These are phyloP conservation scores for Leccinum subrobustum DNA, from an alignment of 1,284 basidiomycete genomes.

Conservation along the genomic window DNA sequence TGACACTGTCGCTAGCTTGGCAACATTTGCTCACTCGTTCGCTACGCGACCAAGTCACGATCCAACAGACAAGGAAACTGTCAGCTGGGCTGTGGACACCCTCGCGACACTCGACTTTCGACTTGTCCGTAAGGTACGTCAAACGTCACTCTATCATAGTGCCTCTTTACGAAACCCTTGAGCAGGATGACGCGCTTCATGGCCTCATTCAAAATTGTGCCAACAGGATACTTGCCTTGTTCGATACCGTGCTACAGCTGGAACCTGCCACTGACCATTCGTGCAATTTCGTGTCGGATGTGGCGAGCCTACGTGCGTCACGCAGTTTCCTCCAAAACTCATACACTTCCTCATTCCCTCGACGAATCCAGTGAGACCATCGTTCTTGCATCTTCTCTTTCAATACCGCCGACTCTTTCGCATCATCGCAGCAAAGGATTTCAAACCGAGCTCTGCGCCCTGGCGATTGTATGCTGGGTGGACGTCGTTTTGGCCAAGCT, in stretches of 20 bases:
- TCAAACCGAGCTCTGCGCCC: conserved; percentile 21
- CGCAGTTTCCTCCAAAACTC: not conserved
- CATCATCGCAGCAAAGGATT: conserved; percentile 38
- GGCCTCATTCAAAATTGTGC: conserved; percentile 37
- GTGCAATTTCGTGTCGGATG: conserved; percentile 17
- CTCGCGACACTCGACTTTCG: conserved; percentile 31
- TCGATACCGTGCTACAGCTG: conserved; percentile 31
- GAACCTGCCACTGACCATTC: conserved; percentile 1
- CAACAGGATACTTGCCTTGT: conserved; percentile 35
- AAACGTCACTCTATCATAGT: not conserved
- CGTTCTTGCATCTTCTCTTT: conserved; percentile 45
- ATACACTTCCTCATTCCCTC: conserved; percentile 4
- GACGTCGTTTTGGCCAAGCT: conserved; percentile 60
- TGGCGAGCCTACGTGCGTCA: conserved; percentile 29
- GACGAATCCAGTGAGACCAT: conserved; percentile 23
- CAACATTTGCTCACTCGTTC: conserved; percentile 22
- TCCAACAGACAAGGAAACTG: conserved; percentile 6
- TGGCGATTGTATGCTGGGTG: conserved; percentile 56
- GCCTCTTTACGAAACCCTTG: not conserved
- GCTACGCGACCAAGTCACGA: conserved; percentile 6
- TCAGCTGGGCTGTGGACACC: conserved; percentile 27
- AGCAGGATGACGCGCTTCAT: conserved; percentile 37
- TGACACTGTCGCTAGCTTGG: conserved; percentile 15
- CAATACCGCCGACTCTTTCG: conserved; percentile 48
- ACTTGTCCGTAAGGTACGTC: conserved; percentile 30